Base-by-base conservation (phyloP, 495 filamentous ascomycete species). In the Parmelia sp. region DNA sequence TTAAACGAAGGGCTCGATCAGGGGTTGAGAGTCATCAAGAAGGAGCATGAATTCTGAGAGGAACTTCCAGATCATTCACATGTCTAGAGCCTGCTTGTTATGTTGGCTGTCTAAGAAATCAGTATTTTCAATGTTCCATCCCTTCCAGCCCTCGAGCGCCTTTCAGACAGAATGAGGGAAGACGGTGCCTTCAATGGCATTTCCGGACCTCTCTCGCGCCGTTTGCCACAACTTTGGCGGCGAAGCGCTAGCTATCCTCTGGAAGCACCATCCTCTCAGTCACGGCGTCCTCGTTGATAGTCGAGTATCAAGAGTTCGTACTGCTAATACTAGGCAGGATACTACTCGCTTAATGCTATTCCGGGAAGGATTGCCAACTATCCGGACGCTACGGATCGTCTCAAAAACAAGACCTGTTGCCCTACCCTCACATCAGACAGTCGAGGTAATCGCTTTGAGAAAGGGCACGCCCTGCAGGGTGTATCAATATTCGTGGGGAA, bases 21-120 rank as follows among this genome's bases (percentile, higher is more conserved):
- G 3, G 65, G 65, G 3, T 53, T 67, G 57, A 67, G 35, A 23
- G 56, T 59, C 35, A 67, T 67, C 40, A 62, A 67, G 29, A 39
- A 39, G 2, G 29, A 56, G 15, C 14, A 45, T n/a, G 39, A 63
- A n/a, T n/a, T 12, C 2, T 64, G 55, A 64, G 19, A 9, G 4
- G 33, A 21, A 33, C 3, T 3, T 6, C 2, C 29, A 21, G 5
- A 21, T 4, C 17, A n/a, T 33, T 10, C 3, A 6, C 29, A 31
- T 31, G 51, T 0, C 17, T 7, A 33, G 14, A 33, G 29, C 23
- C 25, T 29, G n/a, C 25, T 51, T 8, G 23, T 15, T 8, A 14
- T 3, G 2, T 17, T 12, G 47, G 15, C 27, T 55, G 19, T 19
- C 15, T 12, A 33, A 33, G 21, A 0, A 2, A 3, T 9, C 51